Percentiles rank a stretch among this genome's conserved stretches.
phyloP scores from a whole-genome alignment of 2,329 filamentous ascomycete genomes.

The Elsinoe australis region DNA sequence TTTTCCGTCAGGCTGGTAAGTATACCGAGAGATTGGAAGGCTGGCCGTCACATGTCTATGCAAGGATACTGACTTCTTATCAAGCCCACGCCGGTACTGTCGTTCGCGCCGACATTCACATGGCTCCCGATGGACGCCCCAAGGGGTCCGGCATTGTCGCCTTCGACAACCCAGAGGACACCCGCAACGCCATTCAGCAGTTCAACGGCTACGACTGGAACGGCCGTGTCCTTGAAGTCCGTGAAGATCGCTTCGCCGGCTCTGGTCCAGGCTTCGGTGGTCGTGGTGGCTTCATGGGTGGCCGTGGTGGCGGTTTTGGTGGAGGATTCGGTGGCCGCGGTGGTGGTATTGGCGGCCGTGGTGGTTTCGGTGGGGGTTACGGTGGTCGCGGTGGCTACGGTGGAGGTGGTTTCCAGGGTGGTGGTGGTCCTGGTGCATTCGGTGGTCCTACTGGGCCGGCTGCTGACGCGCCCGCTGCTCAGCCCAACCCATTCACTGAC shows the following conservation, averaged over 20 bases:
- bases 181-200: slow-evolving; percentile 88
- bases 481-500: slow-evolving; percentile 89
- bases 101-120: slow-evolving; percentile 90
- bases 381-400: slow-evolving; percentile 32
- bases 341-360: slow-evolving; percentile 34
- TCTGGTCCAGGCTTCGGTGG: slow-evolving; percentile 36
- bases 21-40: no score
- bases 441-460: slow-evolving; percentile 29
- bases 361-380: slow-evolving; percentile 28
- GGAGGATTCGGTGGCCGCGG: slow-evolving; percentile 39
- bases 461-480: slow-evolving; percentile 41
- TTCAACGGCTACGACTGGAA: slow-evolving; percentile 99
- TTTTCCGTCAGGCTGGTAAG: slow-evolving; percentile 97
- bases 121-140: slow-evolving; percentile 81
- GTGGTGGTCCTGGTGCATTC: slow-evolving; percentile 44
- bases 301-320: slow-evolving; percentile 37
- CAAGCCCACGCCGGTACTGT: slow-evolving; percentile 61
- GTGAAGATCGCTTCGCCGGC: slow-evolving; percentile 87
- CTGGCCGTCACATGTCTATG: no score
- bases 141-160: slow-evolving; percentile 97
- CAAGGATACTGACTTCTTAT: slow-evolving; percentile 16
- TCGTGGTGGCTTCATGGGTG: slow-evolving; percentile 34
- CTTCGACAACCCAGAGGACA: slow-evolving; percentile 90
- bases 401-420: slow-evolving; percentile 46
- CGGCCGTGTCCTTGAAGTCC: slow-evolving; percentile 83